Base-by-base conservation (phyloP, 208 protist species). In the Acanthamoeba triangularis region DNA sequence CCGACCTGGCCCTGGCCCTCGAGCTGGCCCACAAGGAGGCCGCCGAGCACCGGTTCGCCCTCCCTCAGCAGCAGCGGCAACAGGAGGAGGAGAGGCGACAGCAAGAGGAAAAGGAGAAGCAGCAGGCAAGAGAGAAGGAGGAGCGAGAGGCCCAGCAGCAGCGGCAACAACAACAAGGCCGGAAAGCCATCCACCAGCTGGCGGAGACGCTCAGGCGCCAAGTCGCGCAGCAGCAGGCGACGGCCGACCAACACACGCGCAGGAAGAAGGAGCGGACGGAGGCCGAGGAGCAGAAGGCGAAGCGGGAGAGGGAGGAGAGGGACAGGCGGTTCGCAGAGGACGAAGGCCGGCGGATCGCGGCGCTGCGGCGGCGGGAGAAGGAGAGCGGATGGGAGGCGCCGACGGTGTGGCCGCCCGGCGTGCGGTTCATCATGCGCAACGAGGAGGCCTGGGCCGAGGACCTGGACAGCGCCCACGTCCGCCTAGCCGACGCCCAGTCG, bases 371-470 rank as follows among this genome's bases (percentile, higher is more conserved):
- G 63, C 63, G 63, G 28, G 63, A 72, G 30, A 33, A 7, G 63
- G 30, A 72, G 63, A 72, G 63, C 63, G 63, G 63, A 10, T 30
- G 25, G 63, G 63, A 72, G 37, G 72, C 30, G 41, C 72, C 72
- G 37, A 35, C 72, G 20, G 16, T 41, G 30, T 80, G 72, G 72
- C 72, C 72, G 3, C 18, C 18, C 30, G 8, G 20, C 30, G 72
- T 80, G 37, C 72, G 41, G 35, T 80, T 49, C 37, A 80, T 80
- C 72, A 49, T 80, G 72, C 10, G 23, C 11, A 80, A 80, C 72
- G 37, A 49, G 20, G 72, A 80, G 72, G 16, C 16, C 37, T 80
- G 72, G 72, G 72, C 47, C 5, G 72, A 72, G 8, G n/a, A 72
- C 63, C 63, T 37, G 10, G 63, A 35, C 35, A 80, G 72, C 37